Evolutionary conservation across 768 basidiomycete species (phyloP).

Genomic region (Dioszegia hungarica): DNA sequence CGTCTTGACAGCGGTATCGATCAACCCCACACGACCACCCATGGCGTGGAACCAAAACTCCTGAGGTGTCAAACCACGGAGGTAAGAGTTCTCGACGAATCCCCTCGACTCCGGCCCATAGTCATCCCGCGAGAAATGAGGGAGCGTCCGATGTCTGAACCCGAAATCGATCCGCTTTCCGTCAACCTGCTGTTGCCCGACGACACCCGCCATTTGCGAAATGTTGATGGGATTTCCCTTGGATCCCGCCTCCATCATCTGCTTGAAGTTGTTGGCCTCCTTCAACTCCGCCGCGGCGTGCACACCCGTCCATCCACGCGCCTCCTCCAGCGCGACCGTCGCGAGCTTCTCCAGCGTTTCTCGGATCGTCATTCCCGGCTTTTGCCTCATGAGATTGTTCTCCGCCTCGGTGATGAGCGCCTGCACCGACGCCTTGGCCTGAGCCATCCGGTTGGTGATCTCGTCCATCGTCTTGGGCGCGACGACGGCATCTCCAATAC

Average conservation of each 20-base stretch:
- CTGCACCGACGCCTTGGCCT: slow-evolving; percentile 74
- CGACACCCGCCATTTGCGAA: slow-evolving; percentile 99
- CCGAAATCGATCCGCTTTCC: slow-evolving; percentile 98
- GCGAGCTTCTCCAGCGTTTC: slow-evolving; percentile 95
- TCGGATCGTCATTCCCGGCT: slow-evolving; percentile 97
- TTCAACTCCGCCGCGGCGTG: slow-evolving; percentile 96
- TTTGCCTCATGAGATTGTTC: slow-evolving; percentile 77
- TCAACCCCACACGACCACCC: slow-evolving; percentile 98
- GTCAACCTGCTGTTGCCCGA: slow-evolving; percentile 96
- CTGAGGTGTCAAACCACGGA: slow-evolving; percentile 91
- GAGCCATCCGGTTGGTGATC: slow-evolving; percentile 75
- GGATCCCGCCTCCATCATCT: slow-evolving; percentile 99
- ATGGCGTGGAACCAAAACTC: slow-evolving; percentile 99
- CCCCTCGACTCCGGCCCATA: slow-evolving; percentile 96
- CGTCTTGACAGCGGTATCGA: slow-evolving; percentile 99
- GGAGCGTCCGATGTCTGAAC: slow-evolving; percentile 90
- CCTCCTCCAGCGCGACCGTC: slow-evolving; percentile 83
- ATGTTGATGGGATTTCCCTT: slow-evolving; percentile 98
- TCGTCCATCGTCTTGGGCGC: slow-evolving; percentile 79
- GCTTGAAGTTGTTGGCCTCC: slow-evolving; percentile 99
- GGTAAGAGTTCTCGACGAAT: slow-evolving; percentile 97
- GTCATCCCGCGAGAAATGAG: slow-evolving; percentile 97
- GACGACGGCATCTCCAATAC: slow-evolving; percentile 97
- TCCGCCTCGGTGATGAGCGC: slow-evolving; percentile 75
- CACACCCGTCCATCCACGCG: slow-evolving; percentile 92